Evolutionary conservation across 208 protist species (phyloP), one percentile per base, ranked within the genome.

Genomic region (Trypanosoma boissoni): DNA sequence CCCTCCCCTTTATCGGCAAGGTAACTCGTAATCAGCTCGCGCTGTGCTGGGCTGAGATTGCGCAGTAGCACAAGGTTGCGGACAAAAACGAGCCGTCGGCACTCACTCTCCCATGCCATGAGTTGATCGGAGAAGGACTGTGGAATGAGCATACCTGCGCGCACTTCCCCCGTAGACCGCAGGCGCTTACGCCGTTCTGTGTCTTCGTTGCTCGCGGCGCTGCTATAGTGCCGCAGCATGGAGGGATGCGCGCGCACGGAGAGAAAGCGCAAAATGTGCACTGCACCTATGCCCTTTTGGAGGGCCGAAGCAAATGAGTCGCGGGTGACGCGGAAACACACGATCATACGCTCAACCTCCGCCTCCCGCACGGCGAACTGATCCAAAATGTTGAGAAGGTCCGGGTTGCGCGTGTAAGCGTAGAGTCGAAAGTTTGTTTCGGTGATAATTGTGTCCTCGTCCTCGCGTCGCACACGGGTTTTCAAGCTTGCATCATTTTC

Each of bases 351-450:
- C 21, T 74, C 75, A 14, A 92, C 75, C 8, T 77, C 59, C 62
- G 87, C 72, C 60, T 94, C 83, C 21, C 79, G 72, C 31, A 72
- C 68, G 2, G 84, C 85, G 53, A 96, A 96, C 58, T 91, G 78
- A 48, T 90, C 75, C 16, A 96, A 32, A 37, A 96, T 87, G 58
- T 70, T 71, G 31, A 96, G 71, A 55, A 96, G 64, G 21, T 91
- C 83, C 21, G 58, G 41, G 58, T 88, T 88, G 34, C 54, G 50
- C 2, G 85, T 91, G 74, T 96, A 96, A 27, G 83, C 90, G 71
- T 92, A 96, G 16, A 96, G 77, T 2, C 90, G 74, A 63, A 94
- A 96, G 64, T 96, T 96, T 16, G 90, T 92, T 57, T 96, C 86
- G 18, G 90, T 94, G 45, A 96, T 87, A 59, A 96, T 92, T n/a